Percentiles rank a stretch among this genome's conserved stretches.
Evolutionary conservation across 148 eudicot genomes (phyloP).

Genomic region (Rhododendron henanense): DNA sequence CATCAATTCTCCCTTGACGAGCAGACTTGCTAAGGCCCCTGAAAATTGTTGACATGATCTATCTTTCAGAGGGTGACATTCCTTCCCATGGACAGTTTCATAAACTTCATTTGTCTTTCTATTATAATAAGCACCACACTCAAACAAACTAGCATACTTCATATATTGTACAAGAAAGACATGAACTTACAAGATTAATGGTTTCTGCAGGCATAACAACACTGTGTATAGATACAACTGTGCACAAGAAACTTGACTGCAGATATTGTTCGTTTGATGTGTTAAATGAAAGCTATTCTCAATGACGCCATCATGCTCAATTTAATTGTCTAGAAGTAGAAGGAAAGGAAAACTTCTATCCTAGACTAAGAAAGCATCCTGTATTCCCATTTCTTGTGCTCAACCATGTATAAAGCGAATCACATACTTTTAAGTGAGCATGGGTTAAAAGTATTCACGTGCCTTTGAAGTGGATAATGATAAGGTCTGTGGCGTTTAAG

Average conservation of each 20-base stretch:
- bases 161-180: too few species aligned
- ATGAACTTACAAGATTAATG: too few species aligned
- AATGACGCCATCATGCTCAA: constrained; percentile 2
- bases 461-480: neutral
- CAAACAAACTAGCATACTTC: too few species aligned
- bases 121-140: neutral
- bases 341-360: neutral
- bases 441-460: neutral
- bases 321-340: neutral
- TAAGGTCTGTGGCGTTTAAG: neutral
- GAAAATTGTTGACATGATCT: constrained; percentile 1
- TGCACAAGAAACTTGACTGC: neutral
- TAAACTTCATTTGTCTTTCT: neutral
- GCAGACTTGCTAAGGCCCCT: constrained; percentile 34
- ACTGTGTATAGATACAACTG: neutral
- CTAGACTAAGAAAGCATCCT: neutral
- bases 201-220: neutral
- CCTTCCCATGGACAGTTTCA: neutral
- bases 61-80: neutral
- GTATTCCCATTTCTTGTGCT: neutral
- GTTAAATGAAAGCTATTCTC: neutral
- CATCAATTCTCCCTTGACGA: constrained; percentile 39
- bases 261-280: neutral
- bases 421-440: neutral
- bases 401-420: neutral